These are phyloP conservation scores for Malus orientalis DNA, from an alignment of 306 rosid species.

Conservation along the genomic window DNA sequence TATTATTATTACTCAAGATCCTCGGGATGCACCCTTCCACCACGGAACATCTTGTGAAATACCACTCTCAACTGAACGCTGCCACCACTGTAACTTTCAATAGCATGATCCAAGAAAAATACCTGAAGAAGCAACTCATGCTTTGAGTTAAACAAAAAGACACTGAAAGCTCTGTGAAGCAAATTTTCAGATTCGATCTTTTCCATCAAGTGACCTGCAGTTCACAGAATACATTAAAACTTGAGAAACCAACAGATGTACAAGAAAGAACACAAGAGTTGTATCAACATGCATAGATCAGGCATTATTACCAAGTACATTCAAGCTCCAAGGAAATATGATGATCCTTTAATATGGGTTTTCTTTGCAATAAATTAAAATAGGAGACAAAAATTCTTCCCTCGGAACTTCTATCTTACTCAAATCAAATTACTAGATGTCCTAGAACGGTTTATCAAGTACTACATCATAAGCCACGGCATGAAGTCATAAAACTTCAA, in stretches of 20 bases:
- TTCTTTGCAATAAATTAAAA: background rate
- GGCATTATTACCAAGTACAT: background rate
- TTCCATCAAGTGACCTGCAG: conserved; percentile 90
- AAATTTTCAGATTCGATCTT: conserved; percentile 78
- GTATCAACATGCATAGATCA: background rate
- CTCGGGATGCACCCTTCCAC: background rate
- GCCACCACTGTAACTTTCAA: background rate
- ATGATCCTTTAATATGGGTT: background rate
- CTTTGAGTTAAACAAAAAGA: conserved; percentile 88
- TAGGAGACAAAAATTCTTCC: background rate
- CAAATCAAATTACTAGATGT: background rate
- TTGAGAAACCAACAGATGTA: background rate
- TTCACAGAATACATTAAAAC: conserved; percentile 12
- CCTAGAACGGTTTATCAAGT: background rate
- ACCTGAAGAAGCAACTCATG: conserved; percentile 97
- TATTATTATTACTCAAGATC: background rate
- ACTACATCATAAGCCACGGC: background rate
- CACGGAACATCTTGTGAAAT: background rate
- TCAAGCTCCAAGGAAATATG: background rate
- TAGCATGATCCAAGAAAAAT: conserved; percentile 4
- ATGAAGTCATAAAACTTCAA: background rate
- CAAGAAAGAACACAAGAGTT: background rate
- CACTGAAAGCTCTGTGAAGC: conserved; percentile 97
- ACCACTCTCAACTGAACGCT: background rate
- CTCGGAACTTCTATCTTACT: background rate